Base-by-base conservation (phyloP, 1,139 yeast genomes). In the Sugiyamaella pinicola region DNA sequence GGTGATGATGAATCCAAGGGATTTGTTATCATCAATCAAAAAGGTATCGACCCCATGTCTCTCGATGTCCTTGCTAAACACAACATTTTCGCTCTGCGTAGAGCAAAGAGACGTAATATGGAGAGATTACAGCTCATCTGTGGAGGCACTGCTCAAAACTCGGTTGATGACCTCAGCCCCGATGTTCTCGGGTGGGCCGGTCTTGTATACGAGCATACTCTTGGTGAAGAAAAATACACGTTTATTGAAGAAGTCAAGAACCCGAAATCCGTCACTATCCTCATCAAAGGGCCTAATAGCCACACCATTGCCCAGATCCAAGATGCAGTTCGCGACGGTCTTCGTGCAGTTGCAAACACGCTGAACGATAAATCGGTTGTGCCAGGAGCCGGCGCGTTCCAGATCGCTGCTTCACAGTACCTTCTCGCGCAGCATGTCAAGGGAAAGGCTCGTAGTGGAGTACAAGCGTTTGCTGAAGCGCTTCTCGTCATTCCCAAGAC, bases 101-200 rank as follows among this genome's bases (percentile, higher is more conserved):
- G 99, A 69, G 99, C 99, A 45, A 95, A 95, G 78, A 83, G 99
- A 77, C 85, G 99, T 76, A 95, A 95, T 72, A 93, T 95, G 99
- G 99, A 95, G 74, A 84, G 99, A 69, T 79, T 95, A 66, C 99
- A 95, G 74, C 79, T 95, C 57, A 90, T 91, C 47, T 88, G 96
- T 62, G 99, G 98, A 24, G 99, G 99, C 63, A 95, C 87, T 68
- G 99, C 99, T 9, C 98, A 91, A 73, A 95, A 95, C 73, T 86
- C 96, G 13, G 98, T 91, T 41, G 99, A 95, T 66, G 98, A 93
- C 68, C 78, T 95, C 66, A 67, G 84, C n/a, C 91, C 95, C 4
- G 81, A 78, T 2, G 76, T 88, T n/a, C 78, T 95, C 57, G 99
- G 99, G 15, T 86, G 74, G 72, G 89, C 97, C 6, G 99, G 98